Evolutionary conservation across 2,329 filamentous ascomycete genomes (phyloP).

Genomic region (Talaromyces sp.): DNA sequence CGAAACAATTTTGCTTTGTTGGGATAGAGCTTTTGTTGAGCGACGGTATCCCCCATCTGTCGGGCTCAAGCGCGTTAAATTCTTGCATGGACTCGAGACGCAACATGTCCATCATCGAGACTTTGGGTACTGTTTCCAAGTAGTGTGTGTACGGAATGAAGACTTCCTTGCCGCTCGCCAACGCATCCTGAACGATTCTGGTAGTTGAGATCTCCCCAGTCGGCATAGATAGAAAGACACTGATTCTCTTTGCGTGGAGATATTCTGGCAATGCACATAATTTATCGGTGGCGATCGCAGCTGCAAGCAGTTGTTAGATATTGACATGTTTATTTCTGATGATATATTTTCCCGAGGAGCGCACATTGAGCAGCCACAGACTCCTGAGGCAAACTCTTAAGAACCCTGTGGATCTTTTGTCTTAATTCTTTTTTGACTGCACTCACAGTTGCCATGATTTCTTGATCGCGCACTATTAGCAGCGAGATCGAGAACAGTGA

Average conservation of each 20-base stretch:
- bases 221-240: slow-evolving; percentile 92
- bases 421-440: slow-evolving; percentile 73
- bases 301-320: slow-evolving; percentile 42
- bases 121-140: slow-evolving; percentile 43
- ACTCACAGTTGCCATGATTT: slow-evolving; percentile 51
- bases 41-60: slow-evolving; percentile 94
- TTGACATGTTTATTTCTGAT: background rate
- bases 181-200: slow-evolving; percentile 72
- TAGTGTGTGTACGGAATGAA: slow-evolving; percentile 87
- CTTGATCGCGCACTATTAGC: background rate
- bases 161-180: slow-evolving; percentile 71
- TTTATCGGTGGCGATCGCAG: slow-evolving; percentile 57
- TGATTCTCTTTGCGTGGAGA: slow-evolving; percentile 65
- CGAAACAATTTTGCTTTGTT: slow-evolving; percentile 66
- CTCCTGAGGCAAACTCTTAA: slow-evolving; percentile 58
- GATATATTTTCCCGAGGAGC: slow-evolving; percentile 20
- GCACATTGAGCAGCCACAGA: slow-evolving; percentile 65
- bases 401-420: slow-evolving; percentile 59
- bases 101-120: slow-evolving; percentile 92
- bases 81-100: slow-evolving; percentile 66
- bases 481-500: background rate
- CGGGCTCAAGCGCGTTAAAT: slow-evolving; percentile 67
- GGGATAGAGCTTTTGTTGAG: slow-evolving; percentile 61
- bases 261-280: slow-evolving; percentile 69
- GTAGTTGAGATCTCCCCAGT: slow-evolving; percentile 78